Base-by-base conservation (phyloP, 2,329 filamentous ascomycete species). In the Ampelomyces quisqualis region DNA sequence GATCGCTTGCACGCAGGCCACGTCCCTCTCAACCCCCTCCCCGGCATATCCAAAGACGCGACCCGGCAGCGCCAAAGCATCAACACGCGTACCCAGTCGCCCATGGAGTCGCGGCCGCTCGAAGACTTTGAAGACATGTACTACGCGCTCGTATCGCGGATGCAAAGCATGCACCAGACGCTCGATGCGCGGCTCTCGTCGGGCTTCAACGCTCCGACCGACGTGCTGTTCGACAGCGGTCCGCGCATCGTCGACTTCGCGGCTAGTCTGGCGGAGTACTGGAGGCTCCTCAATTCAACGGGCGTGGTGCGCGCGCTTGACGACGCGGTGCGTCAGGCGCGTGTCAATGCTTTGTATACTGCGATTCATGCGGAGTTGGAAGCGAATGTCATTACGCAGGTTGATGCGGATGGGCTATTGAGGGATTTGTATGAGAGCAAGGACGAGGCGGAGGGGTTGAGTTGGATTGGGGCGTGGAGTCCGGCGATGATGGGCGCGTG, bases 31-130 rank as follows among this genome's bases (percentile, higher is more conserved):
- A 54, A 45, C 26, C 40, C 43, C 3, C 43, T 56, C 3, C 47
- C 49, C 9, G 13, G 40, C 7, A 39, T 48, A 27, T 43, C 50
- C 37, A 51, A 48, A 38, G 42, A 45, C 13, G 34, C 30, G n/a
- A 18, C 21, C 5, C 48, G 41, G 21, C 33, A 47, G 36, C 41
- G 43, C n/a, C 19, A 88, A 83, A 56, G 38, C 9, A 22, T 52
- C 78, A 23, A 24, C 81, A 43, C 65, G 67, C 20, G 84, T 84
- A 11, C 26, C 13, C 5, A 18, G 11, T 5, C 3, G 82, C 82
- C 3, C 80, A 3, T 80, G 53, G 1, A 88, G 82, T 84, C 49
- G 0, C 64, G 64, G 11, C 53, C 57, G 0, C 54, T 67, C 8
- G 53, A 57, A 21, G 62, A 67, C 43, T 66, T 53, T 29, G 60